Conservation (phyloP, 2,329 filamentous ascomycete genomes). For the Penicillium crustosum region DNA sequence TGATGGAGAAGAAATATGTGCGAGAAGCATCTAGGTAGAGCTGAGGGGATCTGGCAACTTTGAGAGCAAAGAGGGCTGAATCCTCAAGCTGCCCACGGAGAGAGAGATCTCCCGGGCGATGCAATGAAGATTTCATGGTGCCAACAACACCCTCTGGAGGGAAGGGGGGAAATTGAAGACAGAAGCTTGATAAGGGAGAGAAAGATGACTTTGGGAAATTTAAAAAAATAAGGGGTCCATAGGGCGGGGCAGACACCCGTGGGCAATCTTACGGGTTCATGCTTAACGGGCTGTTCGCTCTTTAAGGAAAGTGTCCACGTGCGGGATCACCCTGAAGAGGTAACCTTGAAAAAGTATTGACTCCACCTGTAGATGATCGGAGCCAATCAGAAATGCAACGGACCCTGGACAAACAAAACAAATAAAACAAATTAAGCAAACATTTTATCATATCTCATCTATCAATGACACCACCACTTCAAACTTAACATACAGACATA, state of each 20-base stretch:
- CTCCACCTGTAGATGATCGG: background rate
- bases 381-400: too few relatives aligned
- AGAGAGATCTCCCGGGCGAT: background rate
- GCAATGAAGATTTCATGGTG: conserved; percentile 8
- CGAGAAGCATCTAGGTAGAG: conserved; percentile 9
- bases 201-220: background rate
- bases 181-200: background rate
- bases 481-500: too few relatives aligned
- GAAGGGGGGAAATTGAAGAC: background rate
- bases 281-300: background rate
- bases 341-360: background rate
- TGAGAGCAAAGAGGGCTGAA: conserved; percentile 2
- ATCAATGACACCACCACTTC: too few relatives aligned
- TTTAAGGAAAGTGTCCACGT: background rate
- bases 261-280: background rate
- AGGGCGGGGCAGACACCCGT: background rate
- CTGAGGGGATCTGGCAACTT: conserved; percentile 13
- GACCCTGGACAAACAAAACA: background rate
- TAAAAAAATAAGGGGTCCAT: background rate
- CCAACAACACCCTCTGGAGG: background rate
- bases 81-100: background rate
- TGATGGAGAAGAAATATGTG: conserved; percentile 15
- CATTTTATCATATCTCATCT: too few relatives aligned
- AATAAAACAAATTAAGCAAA: background rate
- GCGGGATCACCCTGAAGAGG: background rate